These are phyloP conservation scores for Nitzschia palea DNA, from an alignment of 108 stramenopile genomes.

Conservation along the genomic window DNA sequence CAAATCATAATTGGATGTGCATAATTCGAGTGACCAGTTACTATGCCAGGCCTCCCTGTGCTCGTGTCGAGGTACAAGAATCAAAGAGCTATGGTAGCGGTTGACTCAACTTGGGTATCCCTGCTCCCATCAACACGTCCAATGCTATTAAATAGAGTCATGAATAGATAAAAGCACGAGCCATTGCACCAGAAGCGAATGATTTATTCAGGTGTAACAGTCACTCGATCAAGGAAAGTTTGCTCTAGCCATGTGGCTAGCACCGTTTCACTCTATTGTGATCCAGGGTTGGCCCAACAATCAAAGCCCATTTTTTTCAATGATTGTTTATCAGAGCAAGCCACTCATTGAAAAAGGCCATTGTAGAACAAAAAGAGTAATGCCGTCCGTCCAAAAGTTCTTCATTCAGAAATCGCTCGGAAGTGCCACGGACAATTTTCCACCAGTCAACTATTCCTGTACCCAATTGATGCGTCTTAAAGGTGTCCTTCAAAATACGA, in stretches of 20 bases:
- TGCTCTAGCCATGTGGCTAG: no score
- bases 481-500: background rate
- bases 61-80: slow-evolving; percentile 36
- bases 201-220: no score
- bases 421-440: background rate
- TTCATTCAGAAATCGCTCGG: background rate
- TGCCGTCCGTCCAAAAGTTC: background rate
- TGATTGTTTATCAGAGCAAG: background rate
- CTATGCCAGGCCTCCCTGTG: slow-evolving; percentile 61
- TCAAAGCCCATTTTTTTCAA: background rate
- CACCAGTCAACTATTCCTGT: slow-evolving; percentile 1
- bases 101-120: slow-evolving; percentile 75
- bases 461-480: background rate
- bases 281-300: background rate
- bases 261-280: no score
- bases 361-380: background rate
- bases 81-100: no score
- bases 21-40: no score
- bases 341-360: slow-evolving; percentile 7
- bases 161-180: background rate
- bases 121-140: slow-evolving; percentile 32
- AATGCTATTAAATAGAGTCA: background rate
- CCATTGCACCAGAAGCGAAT: background rate
- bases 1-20: no score
- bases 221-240: no score